phyloP scores from a whole-genome alignment of 495 filamentous ascomycete genomes.

The Rhypophila decipiens region DNA sequence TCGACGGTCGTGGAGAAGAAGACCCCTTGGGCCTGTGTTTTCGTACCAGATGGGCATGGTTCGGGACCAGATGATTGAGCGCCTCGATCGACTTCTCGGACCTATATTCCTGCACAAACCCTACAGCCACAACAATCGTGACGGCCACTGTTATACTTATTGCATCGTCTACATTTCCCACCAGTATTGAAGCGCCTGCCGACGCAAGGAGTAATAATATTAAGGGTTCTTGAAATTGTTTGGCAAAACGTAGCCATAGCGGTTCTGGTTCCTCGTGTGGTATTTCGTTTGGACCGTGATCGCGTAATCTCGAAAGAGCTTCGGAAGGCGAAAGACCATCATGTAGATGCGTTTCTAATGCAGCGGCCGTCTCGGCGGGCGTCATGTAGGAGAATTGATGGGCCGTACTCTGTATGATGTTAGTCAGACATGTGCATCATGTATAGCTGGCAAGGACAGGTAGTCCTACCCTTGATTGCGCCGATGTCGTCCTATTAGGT shows the following conservation, averaged over 20 bases:
- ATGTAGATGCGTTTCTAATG: conserved; percentile 72
- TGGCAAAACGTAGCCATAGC: conserved; percentile 87
- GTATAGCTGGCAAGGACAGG: not conserved
- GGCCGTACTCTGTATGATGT: conserved; percentile 33
- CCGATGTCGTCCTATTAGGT: conserved; percentile 35
- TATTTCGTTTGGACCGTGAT: conserved; percentile 89
- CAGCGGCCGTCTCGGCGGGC: conserved; percentile 68
- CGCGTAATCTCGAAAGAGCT: conserved; percentile 67
- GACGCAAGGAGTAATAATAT: conserved; percentile 82
- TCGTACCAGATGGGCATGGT: conserved; percentile 87
- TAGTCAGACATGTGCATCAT: conserved; percentile 2
- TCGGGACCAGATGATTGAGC: conserved; percentile 85
- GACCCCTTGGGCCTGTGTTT: conserved; percentile 33
- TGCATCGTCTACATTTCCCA: conserved; percentile 95
- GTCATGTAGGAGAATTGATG: conserved; percentile 55
- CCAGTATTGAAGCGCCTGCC: conserved; percentile 80
- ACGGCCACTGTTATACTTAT: conserved; percentile 92
- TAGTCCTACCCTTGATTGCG: conserved; percentile 38
- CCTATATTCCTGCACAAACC: conserved; percentile 94
- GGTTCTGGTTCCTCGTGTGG: conserved; percentile 91
- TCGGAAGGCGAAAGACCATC: conserved; percentile 76
- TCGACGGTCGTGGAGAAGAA: conserved; percentile 25
- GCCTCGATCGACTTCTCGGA: conserved; percentile 97
- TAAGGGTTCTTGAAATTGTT: conserved; percentile 94
- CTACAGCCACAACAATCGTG: conserved; percentile 92